Evolutionary conservation across 2,329 filamentous ascomycete species (phyloP).

Genomic region (Mollisiaceae sp.): DNA sequence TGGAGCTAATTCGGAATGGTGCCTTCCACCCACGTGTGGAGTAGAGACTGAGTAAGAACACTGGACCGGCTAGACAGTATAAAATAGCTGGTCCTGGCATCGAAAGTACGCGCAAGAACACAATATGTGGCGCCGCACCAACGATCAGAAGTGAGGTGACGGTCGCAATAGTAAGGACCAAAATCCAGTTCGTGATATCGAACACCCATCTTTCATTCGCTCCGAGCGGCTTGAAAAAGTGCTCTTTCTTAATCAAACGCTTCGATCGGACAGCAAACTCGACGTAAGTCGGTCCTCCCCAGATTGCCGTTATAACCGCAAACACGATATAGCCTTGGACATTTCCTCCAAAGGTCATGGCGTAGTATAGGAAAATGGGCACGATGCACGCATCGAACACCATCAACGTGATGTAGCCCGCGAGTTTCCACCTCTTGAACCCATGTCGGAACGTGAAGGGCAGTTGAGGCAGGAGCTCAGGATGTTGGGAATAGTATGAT

Average conservation of each 20-base stretch:
- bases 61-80: conserved; percentile 51
- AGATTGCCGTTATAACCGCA: conserved; percentile 59
- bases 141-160: conserved; percentile 57
- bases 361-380: conserved; percentile 59
- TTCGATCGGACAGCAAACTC: conserved; percentile 56
- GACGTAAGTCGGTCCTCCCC: conserved; percentile 59
- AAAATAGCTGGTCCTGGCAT: conserved; percentile 59
- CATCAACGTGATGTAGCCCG: conserved; percentile 47
- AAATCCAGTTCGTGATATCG: conserved; percentile 53
- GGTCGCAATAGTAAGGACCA: conserved; percentile 50
- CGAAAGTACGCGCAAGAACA: conserved; percentile 55
- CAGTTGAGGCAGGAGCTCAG: conserved; percentile 34
- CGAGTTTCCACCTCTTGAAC: conserved; percentile 35
- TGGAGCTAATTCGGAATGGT: conserved; percentile 68
- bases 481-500: conserved; percentile 34
- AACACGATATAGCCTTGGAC: conserved; percentile 51
- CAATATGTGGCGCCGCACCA: conserved; percentile 55
- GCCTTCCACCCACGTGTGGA: conserved; percentile 46
- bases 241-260: conserved; percentile 54
- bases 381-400: conserved; percentile 55
- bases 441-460: conserved; percentile 38
- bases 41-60: conserved; percentile 46
- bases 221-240: conserved; percentile 56
- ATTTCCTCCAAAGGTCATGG: conserved; percentile 48
- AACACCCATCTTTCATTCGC: conserved; percentile 53